These are phyloP conservation scores for Serpula lacrymans DNA, from an alignment of 768 basidiomycete genomes.

Conservation along the genomic window DNA sequence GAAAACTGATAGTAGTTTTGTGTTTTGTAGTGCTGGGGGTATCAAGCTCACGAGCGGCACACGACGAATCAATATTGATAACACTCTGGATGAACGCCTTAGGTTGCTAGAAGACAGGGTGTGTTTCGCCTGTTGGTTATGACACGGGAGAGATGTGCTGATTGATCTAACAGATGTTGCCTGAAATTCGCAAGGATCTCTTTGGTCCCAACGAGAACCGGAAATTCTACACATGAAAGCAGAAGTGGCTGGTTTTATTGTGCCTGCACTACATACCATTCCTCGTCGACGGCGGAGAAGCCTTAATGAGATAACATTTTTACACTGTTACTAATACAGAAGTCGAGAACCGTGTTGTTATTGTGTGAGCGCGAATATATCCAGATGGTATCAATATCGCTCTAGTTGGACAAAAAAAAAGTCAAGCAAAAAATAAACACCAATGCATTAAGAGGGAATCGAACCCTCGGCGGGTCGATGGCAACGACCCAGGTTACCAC, in stretches of 20 bases:
- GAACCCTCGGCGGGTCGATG: conserved; percentile 72
- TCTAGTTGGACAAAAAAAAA: too few relatives aligned
- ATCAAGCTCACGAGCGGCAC: conserved; percentile 70
- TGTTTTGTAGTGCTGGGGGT: conserved; percentile 71
- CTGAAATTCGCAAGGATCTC: conserved; percentile 85
- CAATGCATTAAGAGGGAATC: conserved; percentile 71
- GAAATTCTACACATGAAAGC: conserved; percentile 80
- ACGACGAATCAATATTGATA: conserved; percentile 84
- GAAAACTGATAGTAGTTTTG: background rate
- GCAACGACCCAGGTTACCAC: conserved; percentile 33
- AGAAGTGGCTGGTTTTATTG: too few relatives aligned
- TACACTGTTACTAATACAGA: too few relatives aligned
- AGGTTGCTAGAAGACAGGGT: conserved; percentile 88
- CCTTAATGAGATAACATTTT: too few relatives aligned
- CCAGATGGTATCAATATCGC: too few relatives aligned
- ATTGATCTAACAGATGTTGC: conserved; percentile 75
- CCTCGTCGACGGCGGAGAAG: too few relatives aligned
- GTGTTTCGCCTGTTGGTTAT: conserved; percentile 21
- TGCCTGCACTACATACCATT: too few relatives aligned
- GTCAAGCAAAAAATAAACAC: conserved; percentile 6
- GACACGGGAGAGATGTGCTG: too few relatives aligned
- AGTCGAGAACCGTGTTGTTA: too few relatives aligned
- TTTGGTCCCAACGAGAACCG: conserved; percentile 91
- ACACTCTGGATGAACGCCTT: conserved; percentile 91
- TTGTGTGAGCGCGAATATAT: too few relatives aligned